These are phyloP conservation scores for Hippophae rhamnoides DNA, from an alignment of 306 rosid species.

Conservation along the genomic window DNA sequence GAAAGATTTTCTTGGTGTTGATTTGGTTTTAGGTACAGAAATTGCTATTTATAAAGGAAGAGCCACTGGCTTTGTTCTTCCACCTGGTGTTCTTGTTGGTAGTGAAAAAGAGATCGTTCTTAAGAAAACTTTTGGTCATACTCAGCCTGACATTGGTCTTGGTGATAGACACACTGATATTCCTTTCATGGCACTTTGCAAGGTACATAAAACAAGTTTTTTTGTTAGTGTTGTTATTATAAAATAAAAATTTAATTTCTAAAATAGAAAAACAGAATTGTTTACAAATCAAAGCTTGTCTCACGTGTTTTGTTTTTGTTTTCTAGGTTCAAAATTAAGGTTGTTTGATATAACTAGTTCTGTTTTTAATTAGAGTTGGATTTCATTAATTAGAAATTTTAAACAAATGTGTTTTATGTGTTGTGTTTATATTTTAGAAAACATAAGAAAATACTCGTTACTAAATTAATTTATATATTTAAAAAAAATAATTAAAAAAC, in stretches of 20 bases:
- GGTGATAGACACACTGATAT: conserved; percentile 68
- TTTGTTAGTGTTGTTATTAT: neutral
- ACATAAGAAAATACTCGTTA: no score
- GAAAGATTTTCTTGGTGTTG: conserved; percentile 61
- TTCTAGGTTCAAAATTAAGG: no score
- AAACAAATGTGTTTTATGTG: no score
- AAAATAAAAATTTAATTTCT: neutral
- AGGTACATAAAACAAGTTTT: conserved; percentile 27
- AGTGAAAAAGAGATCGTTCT: conserved; percentile 51
- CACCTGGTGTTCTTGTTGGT: conserved; percentile 59
- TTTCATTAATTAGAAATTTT: no score
- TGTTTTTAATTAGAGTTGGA: no score
- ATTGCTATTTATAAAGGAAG: conserved; percentile 37
- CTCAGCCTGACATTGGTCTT: conserved; percentile 54
- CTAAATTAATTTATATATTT: no score
- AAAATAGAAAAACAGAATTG: neutral
- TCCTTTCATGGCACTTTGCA: conserved; percentile 71
- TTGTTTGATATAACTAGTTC: no score
- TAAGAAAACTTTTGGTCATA: conserved; percentile 34
- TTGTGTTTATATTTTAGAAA: no score
- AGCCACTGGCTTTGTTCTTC: conserved; percentile 55
- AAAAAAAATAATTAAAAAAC: no score
- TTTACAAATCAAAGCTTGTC: no score
- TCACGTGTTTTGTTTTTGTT: no score
- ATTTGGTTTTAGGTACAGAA: conserved; percentile 63